A percentile compares a stretch with the other conserved stretches of the same genome.
Conservation (phyloP, 1,284 basidiomycete species). For the Tylopilus sp. region DNA sequence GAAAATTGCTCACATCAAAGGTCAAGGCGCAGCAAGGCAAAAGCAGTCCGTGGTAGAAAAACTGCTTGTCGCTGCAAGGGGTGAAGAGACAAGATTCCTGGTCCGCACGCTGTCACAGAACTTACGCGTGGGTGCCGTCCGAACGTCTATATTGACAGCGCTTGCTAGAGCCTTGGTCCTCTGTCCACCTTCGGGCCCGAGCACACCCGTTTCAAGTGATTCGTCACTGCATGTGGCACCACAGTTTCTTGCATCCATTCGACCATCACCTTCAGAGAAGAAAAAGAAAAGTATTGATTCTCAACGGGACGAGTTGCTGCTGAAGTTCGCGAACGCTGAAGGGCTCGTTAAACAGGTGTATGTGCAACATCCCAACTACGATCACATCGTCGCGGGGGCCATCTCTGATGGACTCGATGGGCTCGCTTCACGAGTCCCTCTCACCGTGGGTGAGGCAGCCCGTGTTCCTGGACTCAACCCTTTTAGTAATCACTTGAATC, state of each 20-base stretch:
- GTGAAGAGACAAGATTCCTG: constrained; percentile 84
- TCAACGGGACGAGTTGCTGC: constrained; percentile 43
- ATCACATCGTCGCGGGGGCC: constrained; percentile 67
- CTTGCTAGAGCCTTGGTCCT: constrained; percentile 79
- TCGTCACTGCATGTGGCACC: constrained; percentile 38
- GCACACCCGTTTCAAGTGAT: constrained; percentile 19
- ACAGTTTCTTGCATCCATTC: constrained; percentile 39
- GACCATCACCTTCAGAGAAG: constrained; percentile 34
- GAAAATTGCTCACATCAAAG: constrained; percentile 63
- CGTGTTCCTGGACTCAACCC: constrained; percentile 30
- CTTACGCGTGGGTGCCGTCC: constrained; percentile 82
- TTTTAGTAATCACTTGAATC: constrained; percentile 12
- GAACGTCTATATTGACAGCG: constrained; percentile 77
- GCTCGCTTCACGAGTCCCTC: constrained; percentile 61
- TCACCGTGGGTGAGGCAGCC: constrained; percentile 63
- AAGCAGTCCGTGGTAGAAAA: constrained; percentile 80
- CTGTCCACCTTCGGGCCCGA: constrained; percentile 38
- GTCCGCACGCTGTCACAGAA: constrained; percentile 79
- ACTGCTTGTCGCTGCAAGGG: constrained; percentile 76
- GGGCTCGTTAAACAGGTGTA: constrained; percentile 70
- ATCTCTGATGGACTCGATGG: constrained; percentile 57
- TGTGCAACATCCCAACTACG: constrained; percentile 86
- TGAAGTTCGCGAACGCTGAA: constrained; percentile 53
- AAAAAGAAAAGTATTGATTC: constrained; percentile 46
- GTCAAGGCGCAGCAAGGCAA: constrained; percentile 67